Evolutionary conservation across 2,329 filamentous ascomycete genomes (phyloP).

Genomic region (Pezicula carpinea): DNA sequence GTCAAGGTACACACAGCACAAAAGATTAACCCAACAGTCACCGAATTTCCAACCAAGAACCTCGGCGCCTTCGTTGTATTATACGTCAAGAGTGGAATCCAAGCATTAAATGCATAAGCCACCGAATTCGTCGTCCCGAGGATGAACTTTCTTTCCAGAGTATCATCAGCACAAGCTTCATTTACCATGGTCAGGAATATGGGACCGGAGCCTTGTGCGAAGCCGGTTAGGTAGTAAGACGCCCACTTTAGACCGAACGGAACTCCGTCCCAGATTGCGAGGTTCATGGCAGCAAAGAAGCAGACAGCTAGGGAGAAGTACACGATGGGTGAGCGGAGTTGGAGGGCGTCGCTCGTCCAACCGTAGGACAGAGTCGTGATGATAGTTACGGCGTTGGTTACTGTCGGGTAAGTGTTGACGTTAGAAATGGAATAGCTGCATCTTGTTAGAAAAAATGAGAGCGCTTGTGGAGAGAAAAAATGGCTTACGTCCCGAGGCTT

Average conservation of each 20-base stretch:
- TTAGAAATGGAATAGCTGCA: constrained; percentile 24
- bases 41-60: constrained; percentile 21
- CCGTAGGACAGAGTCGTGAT: constrained; percentile 24
- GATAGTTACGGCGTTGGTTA: constrained; percentile 23
- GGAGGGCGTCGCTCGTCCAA: constrained; percentile 25
- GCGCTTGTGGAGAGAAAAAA: constrained; percentile 24
- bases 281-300: constrained; percentile 22
- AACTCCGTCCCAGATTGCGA: constrained; percentile 23
- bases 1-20: constrained; percentile 20
- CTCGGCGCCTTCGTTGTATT: constrained; percentile 21
- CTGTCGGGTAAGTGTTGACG: constrained; percentile 29
- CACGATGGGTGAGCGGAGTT: constrained; percentile 21
- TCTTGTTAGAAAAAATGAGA: constrained; percentile 11
- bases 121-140: constrained; percentile 22
- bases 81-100: constrained; percentile 23
- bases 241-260: constrained; percentile 24
- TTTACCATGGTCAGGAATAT: constrained; percentile 26
- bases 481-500: constrained; percentile 5
- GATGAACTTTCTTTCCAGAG: constrained; percentile 21
- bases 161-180: constrained; percentile 19
- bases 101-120: constrained; percentile 24
- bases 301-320: constrained; percentile 23
- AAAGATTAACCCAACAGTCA: constrained; percentile 19
- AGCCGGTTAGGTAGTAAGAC: constrained; percentile 22
- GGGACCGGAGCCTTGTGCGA: constrained; percentile 22